Base-by-base conservation (phyloP, 1,139 yeast genomes). In the Blastobotrys capitulatus region DNA sequence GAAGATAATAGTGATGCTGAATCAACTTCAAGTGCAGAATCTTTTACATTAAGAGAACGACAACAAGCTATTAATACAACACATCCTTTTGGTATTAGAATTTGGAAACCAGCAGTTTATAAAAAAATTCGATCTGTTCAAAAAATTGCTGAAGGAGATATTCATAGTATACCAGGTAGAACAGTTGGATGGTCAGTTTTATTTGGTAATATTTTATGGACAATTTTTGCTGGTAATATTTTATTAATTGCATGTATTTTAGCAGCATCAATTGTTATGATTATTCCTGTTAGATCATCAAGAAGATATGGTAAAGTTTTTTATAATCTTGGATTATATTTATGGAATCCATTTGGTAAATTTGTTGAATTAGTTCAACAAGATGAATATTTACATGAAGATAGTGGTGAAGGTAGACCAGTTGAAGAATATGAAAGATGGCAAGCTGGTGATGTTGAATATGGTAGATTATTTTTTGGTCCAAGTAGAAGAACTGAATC, bases 51-150 rank as follows among this genome's bases (percentile, higher is more conserved):
- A 52, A 75, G 92, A 53, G 96, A 90, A 59, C 81, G 97, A 57
- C 98, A 92, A 67, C 89, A 87, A 57, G 98, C 98, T 3, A 94
- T 92, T 65, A 92, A 92, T 63, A 83, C 87, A 49, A 89, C 97
- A 1, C 98, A 94, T 70, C 98, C 98, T 0, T 92, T 92, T 64
- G 98, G 98, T 75, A 89, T 92, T 48, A 85, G 96, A 66, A 87
- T 92, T 59, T 92, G 98, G 98, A 92, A 92, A 63, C 98, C 98
- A 1, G 96, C 98, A 1, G 75, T 92, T 52, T 92, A 92, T 68
- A 92, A 94, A 64, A 92, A 92, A 67, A 79, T 79, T 54, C 80
- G 99, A 60, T 87, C 97, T 1, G 97, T 92, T 35, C 95, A 95
- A 57, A 75, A 83, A 34, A 82, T 89, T 51, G 97, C 97, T 0